These are phyloP conservation scores for Suillus bovinus DNA, from an alignment of 768 basidiomycete species.

Conservation along the genomic window DNA sequence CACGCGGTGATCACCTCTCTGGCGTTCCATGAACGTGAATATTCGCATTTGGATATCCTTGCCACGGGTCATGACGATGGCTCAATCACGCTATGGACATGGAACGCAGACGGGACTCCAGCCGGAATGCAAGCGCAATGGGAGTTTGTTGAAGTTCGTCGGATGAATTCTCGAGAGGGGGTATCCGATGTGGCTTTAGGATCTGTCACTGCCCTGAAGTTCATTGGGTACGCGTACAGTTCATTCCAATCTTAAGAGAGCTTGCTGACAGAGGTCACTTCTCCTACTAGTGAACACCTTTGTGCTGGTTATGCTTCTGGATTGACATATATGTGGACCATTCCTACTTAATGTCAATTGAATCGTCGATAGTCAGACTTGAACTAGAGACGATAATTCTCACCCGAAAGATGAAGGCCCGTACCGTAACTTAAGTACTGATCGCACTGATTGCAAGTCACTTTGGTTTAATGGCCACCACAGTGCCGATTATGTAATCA, in stretches of 20 bases:
- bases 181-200: slow-evolving; percentile 44
- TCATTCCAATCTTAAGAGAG: slow-evolving; percentile 14
- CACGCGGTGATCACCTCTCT: slow-evolving; percentile 66
- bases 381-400: background rate
- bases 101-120: slow-evolving; percentile 77
- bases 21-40: slow-evolving; percentile 89
- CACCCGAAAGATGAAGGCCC: background rate
- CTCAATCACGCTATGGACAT: slow-evolving; percentile 76
- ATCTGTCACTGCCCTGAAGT: slow-evolving; percentile 75
- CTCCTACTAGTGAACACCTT: slow-evolving; percentile 48
- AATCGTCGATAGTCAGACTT: background rate
- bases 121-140: slow-evolving; percentile 67
- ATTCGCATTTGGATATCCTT: slow-evolving; percentile 73
- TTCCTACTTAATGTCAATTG: background rate
- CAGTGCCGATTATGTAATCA: background rate
- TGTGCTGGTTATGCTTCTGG: slow-evolving; percentile 7
- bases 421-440: background rate
- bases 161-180: slow-evolving; percentile 55
- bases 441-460: background rate
- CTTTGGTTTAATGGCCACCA: too few species aligned
- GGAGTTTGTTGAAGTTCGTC: slow-evolving; percentile 71
- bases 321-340: slow-evolving; percentile 8
- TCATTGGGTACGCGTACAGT: slow-evolving; percentile 61
- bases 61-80: slow-evolving; percentile 80
- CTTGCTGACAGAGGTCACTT: slow-evolving; percentile 52